Base-by-base conservation (phyloP, 1,139 yeast genomes). In the Arxiozyma heterogenica region DNA sequence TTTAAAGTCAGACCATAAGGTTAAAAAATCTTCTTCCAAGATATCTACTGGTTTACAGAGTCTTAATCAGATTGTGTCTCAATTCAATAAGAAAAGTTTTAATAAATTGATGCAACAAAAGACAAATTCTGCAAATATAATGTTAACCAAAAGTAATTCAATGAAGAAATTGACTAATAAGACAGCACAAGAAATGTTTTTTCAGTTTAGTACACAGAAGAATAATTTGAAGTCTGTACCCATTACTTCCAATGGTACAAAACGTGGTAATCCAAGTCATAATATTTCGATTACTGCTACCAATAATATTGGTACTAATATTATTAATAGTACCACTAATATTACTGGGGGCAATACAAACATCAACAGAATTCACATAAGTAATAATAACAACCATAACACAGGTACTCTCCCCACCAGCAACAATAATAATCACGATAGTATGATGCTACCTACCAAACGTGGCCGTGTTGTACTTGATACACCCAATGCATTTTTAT, bases 401-500 rank as follows among this genome's bases (percentile, higher is more conserved):
- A 12, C 39, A 15, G n/a, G 7, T 12, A 34, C 39, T 12, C 15
- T 8, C n/a, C 12, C 39, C n/a, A 12, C 47, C 49, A 22, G 15
- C 27, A 23, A 12, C 38, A 34, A 39, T 45, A 50, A 25, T 30
- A 34, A 39, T 45, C 48, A 25, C 43, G 21, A 47, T 41, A n/a
- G 50, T 23, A 42, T 47, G 27, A 30, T 54, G 46, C 53, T 23
- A 55, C 54, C 25, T 57, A 53, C 47, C 52, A 54, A 47, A 54
- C 61, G 17, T 9, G 64, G 65, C 5, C 60, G 59, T 18, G 56
- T 66, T 8, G 50, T 64, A 4, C 55, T 65, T 11, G 64, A 65
- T 54, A 51, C 67, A 1, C 68, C 69, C 1, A 56, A 62, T 15
- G 61, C 66, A 2, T 66, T 54, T 46, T 59, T 62, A 8, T 52